Percentiles rank a stretch among this genome's conserved stretches.
Evolutionary conservation across 1,139 yeast genomes (phyloP).

Genomic region (Yamadazyma mexicana): DNA sequence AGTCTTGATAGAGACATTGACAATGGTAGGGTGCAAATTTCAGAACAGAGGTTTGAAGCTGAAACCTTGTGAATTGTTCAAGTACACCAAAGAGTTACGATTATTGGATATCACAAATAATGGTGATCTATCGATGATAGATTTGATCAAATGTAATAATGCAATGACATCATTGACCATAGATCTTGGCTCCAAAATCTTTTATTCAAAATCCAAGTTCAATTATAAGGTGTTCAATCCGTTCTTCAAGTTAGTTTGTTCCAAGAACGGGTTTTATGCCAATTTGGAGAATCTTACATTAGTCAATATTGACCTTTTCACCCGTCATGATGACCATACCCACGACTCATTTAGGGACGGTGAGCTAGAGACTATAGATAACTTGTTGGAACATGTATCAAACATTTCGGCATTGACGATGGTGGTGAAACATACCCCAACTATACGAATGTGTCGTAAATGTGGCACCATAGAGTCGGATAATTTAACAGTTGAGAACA

Average conservation of each 20-base stretch:
- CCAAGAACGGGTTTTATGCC: slow-evolving; percentile 36
- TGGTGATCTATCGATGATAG: slow-evolving; percentile 51
- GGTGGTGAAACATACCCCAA: slow-evolving; percentile 9
- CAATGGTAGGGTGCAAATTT: slow-evolving; percentile 28
- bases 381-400: slow-evolving; percentile 28
- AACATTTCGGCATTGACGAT: slow-evolving; percentile 27
- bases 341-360: slow-evolving; percentile 17
- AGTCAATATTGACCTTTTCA: slow-evolving; percentile 35
- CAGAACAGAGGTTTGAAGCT: slow-evolving; percentile 20
- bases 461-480: slow-evolving; percentile 32
- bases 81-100: slow-evolving; percentile 32
- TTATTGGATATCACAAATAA: slow-evolving; percentile 39
- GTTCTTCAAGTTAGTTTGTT: slow-evolving; percentile 45
- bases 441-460: slow-evolving; percentile 23
- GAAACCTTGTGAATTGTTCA: slow-evolving; percentile 26
- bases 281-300: slow-evolving; percentile 27
- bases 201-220: slow-evolving; percentile 33
- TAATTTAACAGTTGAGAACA: slow-evolving; percentile 14
- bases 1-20: slow-evolving; percentile 20
- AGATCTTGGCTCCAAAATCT: slow-evolving; percentile 51
- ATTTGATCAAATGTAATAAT: slow-evolving; percentile 30
- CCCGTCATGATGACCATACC: slow-evolving; percentile 18
- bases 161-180: slow-evolving; percentile 35
- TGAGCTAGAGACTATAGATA: slow-evolving; percentile 25
- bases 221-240: slow-evolving; percentile 39